Conservation (phyloP, 306 rosid genomes). For the Notholithocarpus densiflorus region DNA sequence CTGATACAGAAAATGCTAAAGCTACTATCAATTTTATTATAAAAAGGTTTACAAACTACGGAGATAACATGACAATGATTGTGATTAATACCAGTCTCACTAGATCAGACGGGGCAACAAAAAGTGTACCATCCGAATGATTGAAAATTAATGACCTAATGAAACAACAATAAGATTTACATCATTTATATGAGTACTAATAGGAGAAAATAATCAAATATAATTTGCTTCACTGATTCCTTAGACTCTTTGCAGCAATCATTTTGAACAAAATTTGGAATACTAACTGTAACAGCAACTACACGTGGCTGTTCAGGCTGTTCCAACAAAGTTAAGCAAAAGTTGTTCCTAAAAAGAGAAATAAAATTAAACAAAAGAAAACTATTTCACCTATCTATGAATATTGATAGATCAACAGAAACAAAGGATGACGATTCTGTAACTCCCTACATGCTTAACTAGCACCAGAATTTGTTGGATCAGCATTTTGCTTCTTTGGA, state of each 20-base stretch:
- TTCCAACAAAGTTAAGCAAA: background rate
- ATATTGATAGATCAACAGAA: background rate
- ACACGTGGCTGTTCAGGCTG: background rate
- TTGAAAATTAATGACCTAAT: background rate
- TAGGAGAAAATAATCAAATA: background rate
- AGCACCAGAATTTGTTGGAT: constrained; percentile 21
- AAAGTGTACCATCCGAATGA: background rate
- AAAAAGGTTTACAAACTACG: too few species aligned
- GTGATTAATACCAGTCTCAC: too few species aligned
- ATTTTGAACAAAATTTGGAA: background rate
- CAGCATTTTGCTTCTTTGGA: constrained; percentile 50
- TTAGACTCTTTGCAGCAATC: background rate
- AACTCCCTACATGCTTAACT: constrained; percentile 19
- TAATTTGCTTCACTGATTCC: background rate
- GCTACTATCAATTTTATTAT: too few species aligned
- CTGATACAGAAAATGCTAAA: too few species aligned
- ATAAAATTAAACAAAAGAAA: background rate
- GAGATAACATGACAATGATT: too few species aligned
- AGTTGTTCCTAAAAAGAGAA: background rate
- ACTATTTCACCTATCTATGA: background rate
- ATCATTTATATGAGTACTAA: background rate
- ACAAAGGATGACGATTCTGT: background rate
- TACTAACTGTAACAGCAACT: background rate
- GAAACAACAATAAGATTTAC: background rate
- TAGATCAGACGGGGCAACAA: too few species aligned